phyloP scores from a whole-genome alignment of 106 monocot species.

The Dendrobium chrysotoxum region DNA sequence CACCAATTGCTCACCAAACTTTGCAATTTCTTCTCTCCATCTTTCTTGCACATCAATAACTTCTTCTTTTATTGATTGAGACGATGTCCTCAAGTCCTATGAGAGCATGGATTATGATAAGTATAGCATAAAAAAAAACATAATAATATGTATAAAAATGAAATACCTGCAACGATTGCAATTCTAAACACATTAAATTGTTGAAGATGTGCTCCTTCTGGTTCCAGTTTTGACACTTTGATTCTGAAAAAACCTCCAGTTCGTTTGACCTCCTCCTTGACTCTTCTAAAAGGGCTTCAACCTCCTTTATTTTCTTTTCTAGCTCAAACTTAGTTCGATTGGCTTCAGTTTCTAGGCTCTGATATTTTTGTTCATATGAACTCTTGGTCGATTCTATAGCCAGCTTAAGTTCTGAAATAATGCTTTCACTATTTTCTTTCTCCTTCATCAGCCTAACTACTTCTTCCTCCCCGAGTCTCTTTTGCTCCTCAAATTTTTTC shows the following conservation, averaged over 20 bases:
- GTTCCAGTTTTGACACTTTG: constrained; percentile 29
- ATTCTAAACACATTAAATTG: constrained; percentile 31
- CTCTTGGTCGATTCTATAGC: constrained; percentile 41
- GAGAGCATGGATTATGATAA: not conserved
- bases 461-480: constrained; percentile 57
- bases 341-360: constrained; percentile 36
- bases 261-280: constrained; percentile 33
- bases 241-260: constrained; percentile 42
- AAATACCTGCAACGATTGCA: constrained; percentile 42
- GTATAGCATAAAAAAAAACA: constrained; percentile 3
- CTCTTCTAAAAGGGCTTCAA: constrained; percentile 35
- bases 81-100: constrained; percentile 48
- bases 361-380: constrained; percentile 38
- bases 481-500: constrained; percentile 33
- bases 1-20: constrained; percentile 30
- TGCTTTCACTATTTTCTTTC: constrained; percentile 54
- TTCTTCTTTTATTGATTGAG: constrained; percentile 42
- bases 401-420: constrained; percentile 57
- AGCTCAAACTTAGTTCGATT: constrained; percentile 26
- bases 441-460: constrained; percentile 49
- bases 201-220: constrained; percentile 35
- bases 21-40: constrained; percentile 39
- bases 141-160: not conserved
- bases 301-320: constrained; percentile 39
- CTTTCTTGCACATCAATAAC: constrained; percentile 28